Evolutionary conservation across 495 filamentous ascomycete genomes (phyloP), one percentile per base, ranked within the genome.

Genomic region (Aspergillus hancockii): DNA sequence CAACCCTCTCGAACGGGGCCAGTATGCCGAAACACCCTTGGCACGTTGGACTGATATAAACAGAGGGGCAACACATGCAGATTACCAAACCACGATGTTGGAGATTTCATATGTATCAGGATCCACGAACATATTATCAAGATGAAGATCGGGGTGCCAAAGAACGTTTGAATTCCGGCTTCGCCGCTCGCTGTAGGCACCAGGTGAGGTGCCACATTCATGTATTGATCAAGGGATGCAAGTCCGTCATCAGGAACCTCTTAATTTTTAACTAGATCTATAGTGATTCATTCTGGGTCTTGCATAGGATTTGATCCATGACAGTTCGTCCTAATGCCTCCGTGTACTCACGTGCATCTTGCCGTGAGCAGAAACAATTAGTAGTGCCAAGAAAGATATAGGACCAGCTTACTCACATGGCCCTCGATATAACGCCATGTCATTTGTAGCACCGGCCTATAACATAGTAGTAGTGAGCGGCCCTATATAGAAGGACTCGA

Each of bases 91-190:
- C 14, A 77, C 60, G 18, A 75, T 66, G 19, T 60, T 30, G 14
- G 67, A 67, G 43, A 75, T 71, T 34, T 63, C 19, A 13, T 54
- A 40, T 4, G 67, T 70, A 16, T 61, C 52, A 21, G 64, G 70
- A 60, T 71, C 63, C 0, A 78, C 67, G 45, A 74, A 77, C 9
- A 80, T 61, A 55, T 80, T 80, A 6, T 71, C 68, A 28, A 73
- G 65, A 51, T 78, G 71, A 22, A 80, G 67, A 50, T 80, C 77
- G 31, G 64, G 61, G 55, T 79, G 72, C 71, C 70, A 78, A 1
- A 77, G 60, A 45, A 67, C 63, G 16, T 67, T 69, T 18, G 57
- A 58, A 10, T 12, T 34, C 6, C 49, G 3, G 58, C 14, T 45
- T 64, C 28, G n/a, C 61, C 53, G 30, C 30, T 61, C 23, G 66